phyloP scores from a whole-genome alignment of 495 filamentous ascomycete genomes.

The Aspergillus indologenus region DNA sequence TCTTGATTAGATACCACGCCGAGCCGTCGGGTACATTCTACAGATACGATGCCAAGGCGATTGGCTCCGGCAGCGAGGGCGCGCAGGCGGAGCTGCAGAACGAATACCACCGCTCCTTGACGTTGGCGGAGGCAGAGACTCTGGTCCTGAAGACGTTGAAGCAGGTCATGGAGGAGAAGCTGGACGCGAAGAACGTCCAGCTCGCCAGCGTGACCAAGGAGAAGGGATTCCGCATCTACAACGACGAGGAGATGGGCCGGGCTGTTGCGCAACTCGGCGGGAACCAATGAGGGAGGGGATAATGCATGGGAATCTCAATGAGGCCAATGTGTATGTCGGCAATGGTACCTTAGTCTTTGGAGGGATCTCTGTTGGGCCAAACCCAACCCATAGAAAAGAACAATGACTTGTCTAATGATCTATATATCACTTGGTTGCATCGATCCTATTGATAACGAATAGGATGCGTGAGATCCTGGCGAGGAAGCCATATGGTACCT shows the following conservation, averaged over 20 bases:
- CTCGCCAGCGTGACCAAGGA: slow-evolving; percentile 96
- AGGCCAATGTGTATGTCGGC: slow-evolving; percentile 10
- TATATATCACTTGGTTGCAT: slow-evolving; percentile 1
- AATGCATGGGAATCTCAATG: slow-evolving; percentile 12
- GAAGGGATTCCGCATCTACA: slow-evolving; percentile 96
- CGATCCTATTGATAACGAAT: background rate
- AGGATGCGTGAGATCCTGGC: no score
- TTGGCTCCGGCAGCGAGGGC: slow-evolving; percentile 92
- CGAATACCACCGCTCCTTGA: slow-evolving; percentile 97
- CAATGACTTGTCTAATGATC: slow-evolving; percentile 23
- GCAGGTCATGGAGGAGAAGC: slow-evolving; percentile 99
- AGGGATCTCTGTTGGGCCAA: slow-evolving; percentile 20
- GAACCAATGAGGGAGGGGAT: slow-evolving; percentile 37
- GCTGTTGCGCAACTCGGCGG: slow-evolving; percentile 71
- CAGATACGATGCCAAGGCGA: slow-evolving; percentile 98
- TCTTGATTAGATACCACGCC: slow-evolving; percentile 72
- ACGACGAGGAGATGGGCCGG: slow-evolving; percentile 89
- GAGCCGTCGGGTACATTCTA: slow-evolving; percentile 98
- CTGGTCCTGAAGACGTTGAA: slow-evolving; percentile 97
- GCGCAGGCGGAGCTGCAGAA: slow-evolving; percentile 97
- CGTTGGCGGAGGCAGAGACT: slow-evolving; percentile 87
- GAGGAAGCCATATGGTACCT: no score
- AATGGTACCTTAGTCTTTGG: slow-evolving; percentile 11
- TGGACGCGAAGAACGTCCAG: slow-evolving; percentile 97
- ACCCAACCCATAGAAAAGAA: slow-evolving; percentile 31